Evolutionary conservation across 179 eudicot species (phyloP), one percentile per base, ranked within the genome.

Genomic region (Drosera spatulata): DNA sequence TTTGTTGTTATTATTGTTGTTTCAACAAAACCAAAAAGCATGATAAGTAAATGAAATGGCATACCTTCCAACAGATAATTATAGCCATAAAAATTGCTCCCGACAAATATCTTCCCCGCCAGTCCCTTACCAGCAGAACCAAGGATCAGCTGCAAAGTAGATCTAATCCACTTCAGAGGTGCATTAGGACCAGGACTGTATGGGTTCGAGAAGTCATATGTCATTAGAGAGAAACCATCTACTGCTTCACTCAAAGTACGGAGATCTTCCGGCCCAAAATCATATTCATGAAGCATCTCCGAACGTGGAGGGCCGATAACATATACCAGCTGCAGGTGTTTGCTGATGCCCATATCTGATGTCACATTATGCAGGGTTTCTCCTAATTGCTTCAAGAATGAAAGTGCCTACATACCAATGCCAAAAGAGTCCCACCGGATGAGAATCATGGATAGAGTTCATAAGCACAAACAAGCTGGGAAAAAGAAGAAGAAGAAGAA

Each of bases 141-240:
- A 63, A 88, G 86, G 56, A 91, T 80, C 41, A 82, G 67, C 64
- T 79, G 70, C 73, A 88, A 52, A 33, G 77, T 72, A 45, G 87
- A 82, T 40, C 59, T 87, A 50, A 91, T 74, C 98, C 98, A 91
- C 59, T 73, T 71, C 52, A 91, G 72, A 68, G 98, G 98, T 59
- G 98, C 95, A 84, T 84, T 91, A 53, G 98, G 98, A 47, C 98
- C 98, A 12, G 98, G 96, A 64, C 72, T 81, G 60, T 86, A 83
- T 38, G 91, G 84, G 67, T 77, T 71, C 53, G 98, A 91, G 83
- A 77, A 88, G 75, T 88, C 98, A 64, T 86, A 88, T 45, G 98
- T 91, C 98, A 91, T 91, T 39, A 91, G 87, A 13, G 96, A 91
- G 74, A 82, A 91, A 64, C 91, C 98, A 78, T 88, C 96, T 95